These are phyloP conservation scores for Backusella circina DNA, from an alignment of 192 early-diverging fungal species.

Conservation along the genomic window DNA sequence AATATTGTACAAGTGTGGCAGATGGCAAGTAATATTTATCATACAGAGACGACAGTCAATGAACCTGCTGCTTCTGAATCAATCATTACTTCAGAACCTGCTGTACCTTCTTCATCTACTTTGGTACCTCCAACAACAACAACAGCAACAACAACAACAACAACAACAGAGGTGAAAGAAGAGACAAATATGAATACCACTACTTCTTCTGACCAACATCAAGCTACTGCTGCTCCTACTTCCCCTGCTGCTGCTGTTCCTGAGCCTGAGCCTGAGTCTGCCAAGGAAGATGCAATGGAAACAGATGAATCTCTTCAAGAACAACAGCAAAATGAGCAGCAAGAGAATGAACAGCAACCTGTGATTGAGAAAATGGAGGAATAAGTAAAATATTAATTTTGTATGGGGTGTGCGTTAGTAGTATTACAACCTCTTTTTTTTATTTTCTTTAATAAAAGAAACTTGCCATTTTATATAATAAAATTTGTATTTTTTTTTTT, in stretches of 20 bases:
- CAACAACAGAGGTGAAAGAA: neutral
- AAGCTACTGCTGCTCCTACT: neutral
- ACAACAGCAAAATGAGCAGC: neutral
- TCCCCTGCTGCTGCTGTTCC: neutral
- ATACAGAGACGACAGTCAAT: neutral
- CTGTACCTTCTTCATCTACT: neutral
- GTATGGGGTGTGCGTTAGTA: neutral
- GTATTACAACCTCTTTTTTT: neutral
- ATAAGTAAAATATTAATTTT: neutral
- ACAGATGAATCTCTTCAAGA: neutral
- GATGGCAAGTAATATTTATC: constrained; percentile 55
- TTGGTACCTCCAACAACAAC: neutral
- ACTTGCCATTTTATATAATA: too few species aligned
- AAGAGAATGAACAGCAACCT: neutral
- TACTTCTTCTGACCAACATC: neutral
- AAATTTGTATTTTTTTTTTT: too few species aligned
- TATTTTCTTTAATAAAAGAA: neutral
- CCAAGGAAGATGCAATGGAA: neutral
- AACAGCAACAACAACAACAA: neutral
- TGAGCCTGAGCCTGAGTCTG: neutral
- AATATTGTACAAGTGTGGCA: constrained; percentile 99
- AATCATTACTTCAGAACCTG: neutral
- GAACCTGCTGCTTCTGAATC: neutral
- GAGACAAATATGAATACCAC: neutral
- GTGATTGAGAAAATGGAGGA: constrained; percentile 1